Conservation (phyloP, 495 filamentous ascomycete species). For the Penicillium cinerascens region DNA sequence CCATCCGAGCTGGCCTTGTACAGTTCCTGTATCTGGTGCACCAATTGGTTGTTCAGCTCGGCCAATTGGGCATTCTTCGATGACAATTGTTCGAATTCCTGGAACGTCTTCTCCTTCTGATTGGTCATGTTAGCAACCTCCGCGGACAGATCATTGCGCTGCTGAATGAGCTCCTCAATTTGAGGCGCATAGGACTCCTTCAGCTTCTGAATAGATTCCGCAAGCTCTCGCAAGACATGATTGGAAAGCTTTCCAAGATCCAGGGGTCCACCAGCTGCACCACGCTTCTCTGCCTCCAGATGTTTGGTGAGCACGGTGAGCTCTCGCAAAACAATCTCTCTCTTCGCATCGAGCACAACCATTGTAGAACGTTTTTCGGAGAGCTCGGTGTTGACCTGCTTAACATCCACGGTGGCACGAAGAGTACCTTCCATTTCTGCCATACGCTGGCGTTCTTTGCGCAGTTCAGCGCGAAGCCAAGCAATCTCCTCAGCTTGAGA, state of each 20-base stretch:
- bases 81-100: slow-evolving; percentile 92
- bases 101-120: slow-evolving; percentile 84
- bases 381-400: slow-evolving; percentile 79
- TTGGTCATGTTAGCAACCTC: slow-evolving; percentile 75
- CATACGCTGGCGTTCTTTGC: slow-evolving; percentile 74
- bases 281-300: slow-evolving; percentile 63
- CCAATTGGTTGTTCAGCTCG: slow-evolving; percentile 91
- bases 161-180: slow-evolving; percentile 80
- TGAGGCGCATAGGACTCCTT: slow-evolving; percentile 73
- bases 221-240: slow-evolving; percentile 81
- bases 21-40: slow-evolving; percentile 87
- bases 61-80: slow-evolving; percentile 90
- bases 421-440: slow-evolving; percentile 75
- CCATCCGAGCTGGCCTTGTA: slow-evolving; percentile 76
- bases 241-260: slow-evolving; percentile 76
- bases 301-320: slow-evolving; percentile 82
- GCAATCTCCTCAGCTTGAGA: slow-evolving; percentile 69
- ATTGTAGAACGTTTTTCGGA: slow-evolving; percentile 94
- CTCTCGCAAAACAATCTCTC: slow-evolving; percentile 91
- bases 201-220: slow-evolving; percentile 77
- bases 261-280: slow-evolving; percentile 56
- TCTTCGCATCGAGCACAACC: slow-evolving; percentile 89
- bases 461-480: slow-evolving; percentile 71
- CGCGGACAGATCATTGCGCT: slow-evolving; percentile 75
- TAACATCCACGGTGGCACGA: slow-evolving; percentile 71